Evolutionary conservation across 1,139 yeast species (phyloP).

Genomic region (Yamadazyma atlantica): DNA sequence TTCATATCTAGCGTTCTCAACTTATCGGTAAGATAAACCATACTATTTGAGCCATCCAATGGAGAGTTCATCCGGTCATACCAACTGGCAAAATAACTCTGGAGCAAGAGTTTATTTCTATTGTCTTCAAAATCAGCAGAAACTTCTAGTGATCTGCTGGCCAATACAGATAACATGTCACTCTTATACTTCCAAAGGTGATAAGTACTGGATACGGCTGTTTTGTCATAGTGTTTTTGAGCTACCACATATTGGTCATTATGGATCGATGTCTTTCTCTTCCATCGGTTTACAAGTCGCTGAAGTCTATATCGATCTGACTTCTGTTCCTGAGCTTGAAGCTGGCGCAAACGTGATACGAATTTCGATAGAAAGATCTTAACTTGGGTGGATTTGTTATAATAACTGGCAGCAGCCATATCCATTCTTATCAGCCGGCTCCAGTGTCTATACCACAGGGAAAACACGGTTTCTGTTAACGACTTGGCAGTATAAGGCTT

Average conservation of each 20-base stretch:
- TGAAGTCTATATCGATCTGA: not conserved
- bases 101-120: not conserved
- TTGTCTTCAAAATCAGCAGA: not conserved
- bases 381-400: constrained; percentile 10
- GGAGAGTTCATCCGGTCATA: constrained; percentile 4
- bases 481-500: constrained; percentile 2
- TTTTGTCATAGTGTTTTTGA: not conserved
- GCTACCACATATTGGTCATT: not conserved
- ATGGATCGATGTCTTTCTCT: not conserved
- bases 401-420: constrained; percentile 11
- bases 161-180: no score
- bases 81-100: constrained; percentile 1
- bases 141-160: not conserved
- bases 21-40: constrained; percentile 6
- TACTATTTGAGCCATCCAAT: constrained; percentile 11
- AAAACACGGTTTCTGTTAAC: not conserved
- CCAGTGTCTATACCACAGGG: constrained; percentile 10
- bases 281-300: constrained; percentile 9
- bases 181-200: not conserved
- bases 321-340: constrained; percentile 1
- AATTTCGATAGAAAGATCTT: constrained; percentile 11
- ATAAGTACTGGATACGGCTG: not conserved
- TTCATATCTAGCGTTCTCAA: constrained; percentile 7
- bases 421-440: constrained; percentile 5
- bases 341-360: constrained; percentile 7